phyloP scores from a whole-genome alignment of 495 filamentous ascomycete genomes.

The Aspergillus nanangensis region DNA sequence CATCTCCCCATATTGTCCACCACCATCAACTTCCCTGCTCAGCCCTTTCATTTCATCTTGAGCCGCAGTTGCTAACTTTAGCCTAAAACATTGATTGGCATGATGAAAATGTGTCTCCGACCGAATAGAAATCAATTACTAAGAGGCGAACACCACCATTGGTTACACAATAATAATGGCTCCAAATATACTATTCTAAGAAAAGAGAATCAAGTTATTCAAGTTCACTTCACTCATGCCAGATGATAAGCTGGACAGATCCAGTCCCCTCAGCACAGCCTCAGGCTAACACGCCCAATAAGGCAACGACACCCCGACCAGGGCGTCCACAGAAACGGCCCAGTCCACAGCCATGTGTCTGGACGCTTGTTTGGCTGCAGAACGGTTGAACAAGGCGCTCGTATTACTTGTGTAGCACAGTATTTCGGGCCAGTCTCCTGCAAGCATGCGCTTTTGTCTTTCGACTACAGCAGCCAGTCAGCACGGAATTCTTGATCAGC shows the following conservation, averaged over 20 bases:
- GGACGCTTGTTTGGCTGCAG: neutral
- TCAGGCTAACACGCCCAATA: constrained; percentile 9
- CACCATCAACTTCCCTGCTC: too few relatives aligned
- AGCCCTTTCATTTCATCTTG: too few relatives aligned
- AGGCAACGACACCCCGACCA: neutral
- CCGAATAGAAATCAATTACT: too few relatives aligned
- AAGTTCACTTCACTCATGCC: too few relatives aligned
- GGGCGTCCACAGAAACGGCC: constrained; percentile 1
- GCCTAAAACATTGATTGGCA: too few relatives aligned
- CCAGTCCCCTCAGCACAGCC: constrained; percentile 7
- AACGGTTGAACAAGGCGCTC: neutral
- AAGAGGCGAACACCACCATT: too few relatives aligned
- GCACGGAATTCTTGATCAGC: constrained; percentile 2
- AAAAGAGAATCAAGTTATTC: too few relatives aligned
- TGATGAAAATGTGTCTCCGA: too few relatives aligned
- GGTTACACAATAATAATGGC: too few relatives aligned
- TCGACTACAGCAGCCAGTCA: constrained; percentile 5
- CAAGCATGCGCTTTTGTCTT: neutral
- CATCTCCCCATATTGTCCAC: too few relatives aligned
- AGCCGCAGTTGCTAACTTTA: too few relatives aligned
- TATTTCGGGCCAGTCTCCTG: neutral
- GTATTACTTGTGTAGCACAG: neutral
- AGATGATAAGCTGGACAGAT: neutral
- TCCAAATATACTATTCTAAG: too few relatives aligned
- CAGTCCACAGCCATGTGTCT: constrained; percentile 5